phyloP scores from a whole-genome alignment of 305 asterid genomes.

The Ruellia speciosa region DNA sequence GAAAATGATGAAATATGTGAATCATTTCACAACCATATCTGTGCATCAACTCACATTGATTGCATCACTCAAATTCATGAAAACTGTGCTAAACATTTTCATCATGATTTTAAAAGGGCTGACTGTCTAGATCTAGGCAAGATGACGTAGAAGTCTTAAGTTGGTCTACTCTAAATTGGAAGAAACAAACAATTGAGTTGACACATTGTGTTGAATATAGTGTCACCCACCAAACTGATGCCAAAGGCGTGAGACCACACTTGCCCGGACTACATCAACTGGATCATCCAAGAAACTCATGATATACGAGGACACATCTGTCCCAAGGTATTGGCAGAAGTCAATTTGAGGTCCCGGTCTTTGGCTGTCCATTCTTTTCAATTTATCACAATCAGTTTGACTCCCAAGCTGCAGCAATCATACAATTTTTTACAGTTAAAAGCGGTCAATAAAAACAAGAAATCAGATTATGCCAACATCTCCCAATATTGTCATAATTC shows the following conservation, averaged over 20 bases:
- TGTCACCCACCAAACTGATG: conserved; percentile 51
- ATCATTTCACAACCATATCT: too few species aligned
- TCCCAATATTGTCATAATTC: background rate
- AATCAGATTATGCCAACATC: background rate
- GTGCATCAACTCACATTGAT: too few species aligned
- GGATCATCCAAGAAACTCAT: conserved; percentile 58
- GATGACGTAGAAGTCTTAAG: background rate
- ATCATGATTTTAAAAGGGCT: too few species aligned
- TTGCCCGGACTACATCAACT: conserved; percentile 52
- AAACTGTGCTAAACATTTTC: too few species aligned
- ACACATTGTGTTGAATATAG: background rate
- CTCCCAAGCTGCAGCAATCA: background rate
- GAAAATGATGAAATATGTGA: too few species aligned
- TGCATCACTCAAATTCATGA: too few species aligned
- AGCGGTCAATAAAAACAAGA: background rate
- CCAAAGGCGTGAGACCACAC: conserved; percentile 57
- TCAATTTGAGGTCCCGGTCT: conserved; percentile 29
- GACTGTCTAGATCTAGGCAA: background rate
- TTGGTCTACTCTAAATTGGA: background rate
- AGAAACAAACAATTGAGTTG: conserved; percentile 8
- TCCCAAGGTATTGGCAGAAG: conserved; percentile 44
- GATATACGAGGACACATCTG: conserved; percentile 38
- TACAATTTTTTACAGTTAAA: background rate
- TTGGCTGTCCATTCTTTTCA: background rate
- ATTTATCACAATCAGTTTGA: background rate